Conservation (phyloP, 768 basidiomycete species). For the Leccinellum albellum region DNA sequence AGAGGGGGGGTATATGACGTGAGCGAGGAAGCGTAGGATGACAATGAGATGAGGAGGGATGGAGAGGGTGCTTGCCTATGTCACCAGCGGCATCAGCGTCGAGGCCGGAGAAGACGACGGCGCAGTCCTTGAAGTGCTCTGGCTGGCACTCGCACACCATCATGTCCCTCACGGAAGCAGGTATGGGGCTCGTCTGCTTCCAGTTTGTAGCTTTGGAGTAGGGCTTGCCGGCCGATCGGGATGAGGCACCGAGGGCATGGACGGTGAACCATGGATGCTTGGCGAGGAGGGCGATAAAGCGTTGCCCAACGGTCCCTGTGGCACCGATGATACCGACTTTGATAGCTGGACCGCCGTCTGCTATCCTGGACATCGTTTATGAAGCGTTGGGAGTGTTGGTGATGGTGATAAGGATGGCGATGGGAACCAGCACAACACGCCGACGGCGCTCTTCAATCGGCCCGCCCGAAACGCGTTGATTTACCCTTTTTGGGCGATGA, state of each 20-base stretch:
- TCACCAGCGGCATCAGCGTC: constrained; percentile 94
- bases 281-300: constrained; percentile 86
- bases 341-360: constrained; percentile 21
- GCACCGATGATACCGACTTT: constrained; percentile 81
- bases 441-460: neutral
- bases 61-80: constrained; percentile 58
- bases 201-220: constrained; percentile 75
- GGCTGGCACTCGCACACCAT: constrained; percentile 75
- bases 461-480: neutral
- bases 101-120: constrained; percentile 90
- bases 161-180: constrained; percentile 48
- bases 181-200: constrained; percentile 85
- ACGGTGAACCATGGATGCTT: constrained; percentile 88
- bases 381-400: neutral
- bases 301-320: constrained; percentile 93
- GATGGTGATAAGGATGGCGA: neutral
- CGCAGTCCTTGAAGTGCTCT: constrained; percentile 73
- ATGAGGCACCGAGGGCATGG: constrained; percentile 84
- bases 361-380: constrained; percentile 19
- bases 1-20: neutral
- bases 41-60: no score
- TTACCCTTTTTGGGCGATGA: constrained; percentile 4
- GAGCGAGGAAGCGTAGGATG: neutral
- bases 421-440: no score
- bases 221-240: constrained; percentile 78